A percentile compares a stretch with the other conserved stretches of the same genome.
Evolutionary conservation across 164 flowering plant genomes (phyloP).

Genomic region (Taxillus chinensis): DNA sequence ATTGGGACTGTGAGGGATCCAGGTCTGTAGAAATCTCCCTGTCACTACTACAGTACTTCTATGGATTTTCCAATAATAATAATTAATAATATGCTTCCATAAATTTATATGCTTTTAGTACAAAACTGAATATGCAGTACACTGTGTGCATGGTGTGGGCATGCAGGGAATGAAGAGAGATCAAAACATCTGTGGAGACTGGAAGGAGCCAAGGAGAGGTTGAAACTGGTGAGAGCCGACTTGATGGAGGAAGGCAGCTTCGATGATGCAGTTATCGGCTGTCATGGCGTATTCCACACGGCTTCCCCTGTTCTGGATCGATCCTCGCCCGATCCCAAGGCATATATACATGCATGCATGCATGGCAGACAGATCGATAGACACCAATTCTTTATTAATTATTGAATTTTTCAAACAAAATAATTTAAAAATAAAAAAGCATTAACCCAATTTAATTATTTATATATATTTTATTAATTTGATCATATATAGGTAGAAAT

Average conservation of each 20-base stretch:
- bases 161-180: constrained; percentile 51
- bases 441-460: no score
- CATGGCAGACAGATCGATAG: no score
- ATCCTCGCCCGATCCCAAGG: constrained; percentile 57
- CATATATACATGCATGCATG: constrained; percentile 3
- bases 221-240: constrained; percentile 57
- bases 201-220: constrained; percentile 82
- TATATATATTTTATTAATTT: not conserved
- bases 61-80: not conserved
- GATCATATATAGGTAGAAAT: constrained; percentile 39
- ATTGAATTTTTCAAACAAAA: no score
- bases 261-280: constrained; percentile 64
- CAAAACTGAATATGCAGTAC: no score
- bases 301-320: constrained; percentile 70
- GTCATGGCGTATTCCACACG: constrained; percentile 80
- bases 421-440: no score
- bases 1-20: constrained; percentile 59
- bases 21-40: constrained; percentile 17
- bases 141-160: no score
- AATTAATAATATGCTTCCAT: no score
- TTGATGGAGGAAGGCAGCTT: constrained; percentile 75
- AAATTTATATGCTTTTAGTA: no score
- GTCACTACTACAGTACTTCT: not conserved
- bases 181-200: constrained; percentile 56
- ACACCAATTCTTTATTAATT: no score